These are phyloP conservation scores for Trametes villosa DNA, from an alignment of 768 basidiomycete species.

Conservation along the genomic window DNA sequence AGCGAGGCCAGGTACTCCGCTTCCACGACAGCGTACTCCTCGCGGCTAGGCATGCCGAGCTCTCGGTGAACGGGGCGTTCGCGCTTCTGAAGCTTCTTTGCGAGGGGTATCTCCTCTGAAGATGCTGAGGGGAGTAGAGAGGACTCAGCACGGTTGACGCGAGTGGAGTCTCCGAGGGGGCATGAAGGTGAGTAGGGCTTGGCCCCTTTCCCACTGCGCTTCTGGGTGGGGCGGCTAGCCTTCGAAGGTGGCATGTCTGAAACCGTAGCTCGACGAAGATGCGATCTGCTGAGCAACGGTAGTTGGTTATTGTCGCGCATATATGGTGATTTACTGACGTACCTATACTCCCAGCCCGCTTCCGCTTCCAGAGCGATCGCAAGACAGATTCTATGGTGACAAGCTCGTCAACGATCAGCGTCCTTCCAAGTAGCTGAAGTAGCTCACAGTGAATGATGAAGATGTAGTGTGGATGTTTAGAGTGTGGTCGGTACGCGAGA, in stretches of 20 bases:
- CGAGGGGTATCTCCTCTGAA: not conserved
- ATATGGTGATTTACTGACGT: no score
- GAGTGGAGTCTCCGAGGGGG: not conserved
- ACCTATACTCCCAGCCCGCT: no score
- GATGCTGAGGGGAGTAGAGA: not conserved
- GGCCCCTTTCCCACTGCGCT: not conserved
- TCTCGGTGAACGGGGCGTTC: constrained; percentile 1
- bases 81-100: not conserved
- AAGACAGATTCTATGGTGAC: no score
- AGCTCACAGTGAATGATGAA: no score
- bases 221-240: not conserved
- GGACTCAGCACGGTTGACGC: not conserved
- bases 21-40: constrained; percentile 63
- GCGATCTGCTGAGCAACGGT: no score
- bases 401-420: no score
- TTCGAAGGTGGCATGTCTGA: not conserved
- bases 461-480: no score
- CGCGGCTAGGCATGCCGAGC: constrained; percentile 64
- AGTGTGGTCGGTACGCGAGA: no score
- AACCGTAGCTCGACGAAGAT: no score
- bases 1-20: constrained; percentile 61
- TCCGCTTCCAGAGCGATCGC: no score
- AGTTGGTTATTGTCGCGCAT: no score
- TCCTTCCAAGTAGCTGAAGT: no score
- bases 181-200: not conserved